A percentile compares a stretch with the other conserved stretches of the same genome.
Conservation (phyloP, 345 rosid species). For the Populus simonii region DNA sequence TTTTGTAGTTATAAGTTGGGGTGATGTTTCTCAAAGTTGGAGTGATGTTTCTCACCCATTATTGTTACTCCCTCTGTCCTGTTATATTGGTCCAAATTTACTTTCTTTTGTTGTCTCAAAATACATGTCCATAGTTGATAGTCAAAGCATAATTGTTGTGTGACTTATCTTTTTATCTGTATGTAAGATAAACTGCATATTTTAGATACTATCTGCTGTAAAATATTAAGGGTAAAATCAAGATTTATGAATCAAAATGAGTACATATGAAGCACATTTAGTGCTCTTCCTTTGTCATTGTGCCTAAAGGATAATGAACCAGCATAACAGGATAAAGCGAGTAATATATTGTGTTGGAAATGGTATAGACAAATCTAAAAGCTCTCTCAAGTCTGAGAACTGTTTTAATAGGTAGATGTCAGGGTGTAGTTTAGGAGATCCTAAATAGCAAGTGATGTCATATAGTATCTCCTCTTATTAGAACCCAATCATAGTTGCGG, state of each 20-base stretch:
- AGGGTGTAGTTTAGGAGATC: background rate
- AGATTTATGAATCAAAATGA: background rate
- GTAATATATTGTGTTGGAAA: background rate
- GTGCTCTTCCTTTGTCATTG: background rate
- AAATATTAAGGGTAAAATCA: background rate
- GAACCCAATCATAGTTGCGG: background rate
- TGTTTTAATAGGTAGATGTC: background rate
- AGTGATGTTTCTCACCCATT: background rate
- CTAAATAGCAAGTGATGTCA: too few species aligned
- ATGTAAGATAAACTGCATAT: too few species aligned
- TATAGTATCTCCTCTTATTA: background rate
- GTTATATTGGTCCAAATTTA: background rate
- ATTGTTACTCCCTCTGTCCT: background rate
- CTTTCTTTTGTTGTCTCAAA: background rate
- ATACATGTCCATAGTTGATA: background rate
- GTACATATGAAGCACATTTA: background rate
- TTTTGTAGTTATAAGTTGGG: background rate
- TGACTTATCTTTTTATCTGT: too few species aligned
- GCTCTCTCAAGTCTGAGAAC: background rate
- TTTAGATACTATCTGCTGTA: too few species aligned
- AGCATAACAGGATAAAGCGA: background rate
- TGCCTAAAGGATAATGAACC: background rate
- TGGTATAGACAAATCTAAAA: background rate
- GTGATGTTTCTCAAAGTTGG: background rate
- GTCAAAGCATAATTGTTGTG: background rate